These are phyloP conservation scores for Pythium dissimile DNA, from an alignment of 352 stramenopile genomes.

Conservation along the genomic window DNA sequence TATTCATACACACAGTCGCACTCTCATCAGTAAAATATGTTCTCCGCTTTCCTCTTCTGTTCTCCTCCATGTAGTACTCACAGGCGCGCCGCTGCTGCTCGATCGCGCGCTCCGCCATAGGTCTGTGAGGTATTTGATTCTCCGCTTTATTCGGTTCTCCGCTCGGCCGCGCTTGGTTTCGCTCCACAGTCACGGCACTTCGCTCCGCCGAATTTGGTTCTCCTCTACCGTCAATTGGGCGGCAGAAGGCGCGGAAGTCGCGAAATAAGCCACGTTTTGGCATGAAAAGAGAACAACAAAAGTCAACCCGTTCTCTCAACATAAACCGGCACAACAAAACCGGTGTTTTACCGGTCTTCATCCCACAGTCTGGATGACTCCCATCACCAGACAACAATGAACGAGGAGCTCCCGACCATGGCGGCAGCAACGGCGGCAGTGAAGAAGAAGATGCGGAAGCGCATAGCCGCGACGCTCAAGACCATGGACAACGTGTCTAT, in stretches of 20 bases:
- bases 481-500: conserved; percentile 43
- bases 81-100: background rate
- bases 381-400: background rate
- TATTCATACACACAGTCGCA: no score
- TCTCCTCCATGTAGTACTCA: background rate
- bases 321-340: background rate
- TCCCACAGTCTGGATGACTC: conserved; percentile 9
- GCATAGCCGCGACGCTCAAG: conserved; percentile 43
- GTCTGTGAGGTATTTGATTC: no score
- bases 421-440: conserved; percentile 17
- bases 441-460: conserved; percentile 61
- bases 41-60: background rate
- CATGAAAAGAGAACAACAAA: background rate
- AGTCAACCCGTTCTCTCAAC: background rate
- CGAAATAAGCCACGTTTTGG: no score
- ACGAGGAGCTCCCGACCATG: background rate
- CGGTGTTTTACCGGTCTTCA: background rate
- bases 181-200: background rate
- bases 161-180: background rate
- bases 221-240: background rate
- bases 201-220: no score
- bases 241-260: conserved; percentile 1
- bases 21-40: background rate
- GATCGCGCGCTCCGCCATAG: no score
- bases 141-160: no score